These are phyloP conservation scores for Penstemon davidsonii DNA, from an alignment of 257 asterid species.

Conservation along the genomic window DNA sequence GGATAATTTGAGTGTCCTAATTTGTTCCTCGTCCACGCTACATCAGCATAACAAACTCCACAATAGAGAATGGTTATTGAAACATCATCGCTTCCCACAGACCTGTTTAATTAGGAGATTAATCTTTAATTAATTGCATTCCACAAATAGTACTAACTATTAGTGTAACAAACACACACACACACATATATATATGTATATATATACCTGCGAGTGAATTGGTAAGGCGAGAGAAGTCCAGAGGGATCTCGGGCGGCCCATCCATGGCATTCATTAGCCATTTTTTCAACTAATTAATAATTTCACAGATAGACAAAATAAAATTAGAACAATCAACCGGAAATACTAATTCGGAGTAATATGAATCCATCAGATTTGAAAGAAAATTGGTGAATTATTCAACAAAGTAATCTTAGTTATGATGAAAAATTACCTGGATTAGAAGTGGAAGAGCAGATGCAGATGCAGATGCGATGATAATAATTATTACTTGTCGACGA, in stretches of 20 bases:
- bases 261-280: conserved; percentile 49
- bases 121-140: background rate
- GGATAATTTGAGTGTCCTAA: conserved; percentile 72
- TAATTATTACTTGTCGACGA: too few species aligned
- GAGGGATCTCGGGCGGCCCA: conserved; percentile 91
- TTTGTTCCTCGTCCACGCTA: conserved; percentile 67
- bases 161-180: background rate
- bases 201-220: conserved; percentile 66
- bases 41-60: conserved; percentile 91
- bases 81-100: conserved; percentile 70
- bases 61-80: conserved; percentile 57
- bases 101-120: conserved; percentile 41
- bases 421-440: too few species aligned
- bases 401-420: too few species aligned
- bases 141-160: background rate
- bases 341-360: too few species aligned
- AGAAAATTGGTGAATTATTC: too few species aligned
- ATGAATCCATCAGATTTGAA: too few species aligned
- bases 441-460: too few species aligned
- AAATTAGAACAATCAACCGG: too few species aligned
- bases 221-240: conserved; percentile 76
- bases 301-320: too few species aligned
- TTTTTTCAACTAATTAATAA: too few species aligned
- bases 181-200: background rate
- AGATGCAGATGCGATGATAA: too few species aligned